Conservation (phyloP, 2,329 filamentous ascomycete genomes). For the Emmonsiellopsis sp. region DNA sequence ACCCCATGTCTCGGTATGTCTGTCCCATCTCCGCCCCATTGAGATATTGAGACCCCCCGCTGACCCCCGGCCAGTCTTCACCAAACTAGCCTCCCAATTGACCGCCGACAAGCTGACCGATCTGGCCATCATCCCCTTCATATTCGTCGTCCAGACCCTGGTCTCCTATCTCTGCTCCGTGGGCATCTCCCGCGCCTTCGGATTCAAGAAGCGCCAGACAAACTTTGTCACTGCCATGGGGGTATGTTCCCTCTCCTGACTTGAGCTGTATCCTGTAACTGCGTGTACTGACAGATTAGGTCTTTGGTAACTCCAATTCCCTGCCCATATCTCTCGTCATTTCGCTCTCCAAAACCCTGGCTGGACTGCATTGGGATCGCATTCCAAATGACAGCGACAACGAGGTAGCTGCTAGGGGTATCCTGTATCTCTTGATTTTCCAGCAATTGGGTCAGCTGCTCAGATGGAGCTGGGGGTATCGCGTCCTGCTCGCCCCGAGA, state of each 20-base stretch:
- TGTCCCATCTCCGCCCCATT: constrained; percentile 4
- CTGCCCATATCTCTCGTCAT: constrained; percentile 92
- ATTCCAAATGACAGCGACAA: constrained; percentile 90
- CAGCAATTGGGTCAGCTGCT: constrained; percentile 94
- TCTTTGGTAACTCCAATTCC: constrained; percentile 98
- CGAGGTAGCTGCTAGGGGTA: constrained; percentile 85
- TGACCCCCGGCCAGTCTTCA: constrained; percentile 58
- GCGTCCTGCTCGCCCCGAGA: constrained; percentile 81
- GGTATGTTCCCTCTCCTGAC: constrained; percentile 32
- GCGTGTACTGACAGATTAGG: constrained; percentile 30
- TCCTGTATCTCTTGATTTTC: constrained; percentile 92
- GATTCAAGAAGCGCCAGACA: constrained; percentile 72
- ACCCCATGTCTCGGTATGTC: constrained; percentile 84
- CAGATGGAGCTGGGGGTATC: constrained; percentile 97
- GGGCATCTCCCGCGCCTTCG: constrained; percentile 61
- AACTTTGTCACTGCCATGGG: constrained; percentile 98
- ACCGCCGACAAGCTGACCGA: constrained; percentile 84
- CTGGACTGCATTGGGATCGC: constrained; percentile 86
- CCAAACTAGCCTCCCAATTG: constrained; percentile 88
- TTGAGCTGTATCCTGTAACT: background rate
- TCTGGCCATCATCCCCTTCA: constrained; percentile 86
- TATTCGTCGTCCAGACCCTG: constrained; percentile 78
- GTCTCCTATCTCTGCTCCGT: constrained; percentile 75
- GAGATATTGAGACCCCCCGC: background rate
- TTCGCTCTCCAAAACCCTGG: constrained; percentile 83